These are phyloP conservation scores for Beta vulgaris DNA, from an alignment of 148 eudicot genomes.

Conservation along the genomic window DNA sequence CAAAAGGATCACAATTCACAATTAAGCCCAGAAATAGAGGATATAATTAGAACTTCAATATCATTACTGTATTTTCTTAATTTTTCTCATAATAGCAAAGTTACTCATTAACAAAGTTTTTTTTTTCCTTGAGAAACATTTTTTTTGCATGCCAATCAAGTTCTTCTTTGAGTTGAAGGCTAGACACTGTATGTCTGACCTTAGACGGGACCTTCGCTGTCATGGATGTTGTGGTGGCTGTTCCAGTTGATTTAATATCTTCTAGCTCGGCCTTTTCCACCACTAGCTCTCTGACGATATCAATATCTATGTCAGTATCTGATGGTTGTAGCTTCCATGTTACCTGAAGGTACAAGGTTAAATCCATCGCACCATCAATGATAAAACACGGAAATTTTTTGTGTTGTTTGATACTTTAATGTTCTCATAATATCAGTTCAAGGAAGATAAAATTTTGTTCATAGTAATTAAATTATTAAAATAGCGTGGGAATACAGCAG, in stretches of 20 bases:
- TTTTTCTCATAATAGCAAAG: neutral
- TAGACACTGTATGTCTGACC: constrained; percentile 7
- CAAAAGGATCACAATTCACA: too few species aligned
- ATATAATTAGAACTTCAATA: neutral
- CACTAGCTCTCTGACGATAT: constrained; percentile 40
- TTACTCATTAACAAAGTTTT: neutral
- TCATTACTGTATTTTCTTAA: too few species aligned
- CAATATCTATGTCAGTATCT: constrained; percentile 37
- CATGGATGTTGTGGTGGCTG: constrained; percentile 1
- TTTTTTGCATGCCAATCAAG: neutral
- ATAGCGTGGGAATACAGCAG: neutral
- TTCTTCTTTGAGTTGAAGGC: neutral
- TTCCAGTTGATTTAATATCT: constrained; percentile 11
- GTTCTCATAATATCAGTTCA: neutral
- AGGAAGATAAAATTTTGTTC: neutral
- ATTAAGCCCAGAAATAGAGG: neutral
- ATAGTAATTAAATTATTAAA: neutral
- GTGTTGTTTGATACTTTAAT: neutral
- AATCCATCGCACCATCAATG: neutral
- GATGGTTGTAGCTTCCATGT: constrained; percentile 44
- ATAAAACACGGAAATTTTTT: neutral
- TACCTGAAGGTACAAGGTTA: constrained; percentile 36
- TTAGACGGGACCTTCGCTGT: constrained; percentile 17
- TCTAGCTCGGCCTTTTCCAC: constrained; percentile 19
- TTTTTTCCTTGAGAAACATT: neutral